Conservation (phyloP, 441 rosid species). For the Bocquillonia castaneifolia region DNA sequence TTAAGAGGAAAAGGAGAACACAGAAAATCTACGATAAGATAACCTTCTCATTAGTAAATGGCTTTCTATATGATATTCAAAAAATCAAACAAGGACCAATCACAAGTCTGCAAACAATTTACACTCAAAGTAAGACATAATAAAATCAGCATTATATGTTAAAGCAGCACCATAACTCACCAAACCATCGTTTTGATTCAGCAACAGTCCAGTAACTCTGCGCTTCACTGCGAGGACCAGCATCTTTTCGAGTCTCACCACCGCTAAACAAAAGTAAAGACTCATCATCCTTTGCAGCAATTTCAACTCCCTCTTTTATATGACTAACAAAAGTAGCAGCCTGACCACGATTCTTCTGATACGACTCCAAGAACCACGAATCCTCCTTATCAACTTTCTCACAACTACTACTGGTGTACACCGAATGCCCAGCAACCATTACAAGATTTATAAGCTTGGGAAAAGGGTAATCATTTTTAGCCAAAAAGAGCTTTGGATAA, state of each 20-base stretch:
- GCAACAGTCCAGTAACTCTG: constrained; percentile 98
- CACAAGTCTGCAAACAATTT: neutral
- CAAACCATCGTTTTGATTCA: constrained; percentile 91
- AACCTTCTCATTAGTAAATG: neutral
- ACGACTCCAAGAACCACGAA: constrained; percentile 91
- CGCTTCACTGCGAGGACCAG: constrained; percentile 95
- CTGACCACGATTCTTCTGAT: constrained; percentile 89
- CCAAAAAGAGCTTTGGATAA: constrained; percentile 34
- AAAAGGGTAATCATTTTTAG: constrained; percentile 49
- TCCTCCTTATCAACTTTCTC: constrained; percentile 75
- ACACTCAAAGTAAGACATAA: neutral
- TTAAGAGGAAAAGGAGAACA: neutral
- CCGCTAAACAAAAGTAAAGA: constrained; percentile 92
- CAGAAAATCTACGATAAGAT: neutral
- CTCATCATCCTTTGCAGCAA: constrained; percentile 50
- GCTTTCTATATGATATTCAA: constrained; percentile 1
- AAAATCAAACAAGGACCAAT: neutral
- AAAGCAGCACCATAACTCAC: constrained; percentile 44
- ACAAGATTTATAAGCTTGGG: constrained; percentile 66
- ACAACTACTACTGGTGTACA: constrained; percentile 73
- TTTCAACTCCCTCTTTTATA: constrained; percentile 73
- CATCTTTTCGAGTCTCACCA: constrained; percentile 88
- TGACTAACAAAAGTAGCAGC: constrained; percentile 79
- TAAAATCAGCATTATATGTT: neutral
- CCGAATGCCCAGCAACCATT: constrained; percentile 96